Evolutionary conservation across 164 flowering plant species (phyloP).

Genomic region (Chimonanthus salicifolius): DNA sequence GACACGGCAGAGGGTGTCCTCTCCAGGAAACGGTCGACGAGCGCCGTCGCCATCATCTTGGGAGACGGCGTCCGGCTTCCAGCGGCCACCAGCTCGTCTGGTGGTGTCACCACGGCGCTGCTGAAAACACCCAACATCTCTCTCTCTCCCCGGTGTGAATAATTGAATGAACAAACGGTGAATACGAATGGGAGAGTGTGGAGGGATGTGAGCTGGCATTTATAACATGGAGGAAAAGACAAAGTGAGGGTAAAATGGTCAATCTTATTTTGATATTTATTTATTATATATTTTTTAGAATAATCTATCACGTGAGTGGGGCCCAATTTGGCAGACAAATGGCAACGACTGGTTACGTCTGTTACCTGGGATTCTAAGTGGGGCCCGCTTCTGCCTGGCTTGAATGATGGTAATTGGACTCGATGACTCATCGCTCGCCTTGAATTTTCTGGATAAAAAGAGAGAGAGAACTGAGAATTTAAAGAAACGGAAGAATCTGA

Average conservation of each 20-base stretch:
- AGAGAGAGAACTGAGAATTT: too few relatives aligned
- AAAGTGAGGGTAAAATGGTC: neutral
- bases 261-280: neutral
- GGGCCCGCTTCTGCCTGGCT: neutral
- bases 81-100: conserved; percentile 84
- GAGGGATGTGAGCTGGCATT: too few relatives aligned
- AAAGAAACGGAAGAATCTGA: too few relatives aligned
- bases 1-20: conserved; percentile 48
- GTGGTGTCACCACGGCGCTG: conserved; percentile 63
- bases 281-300: too few relatives aligned
- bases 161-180: neutral
- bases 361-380: too few relatives aligned
- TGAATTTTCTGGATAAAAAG: too few relatives aligned
- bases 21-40: conserved; percentile 47
- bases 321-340: neutral
- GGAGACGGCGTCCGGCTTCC: conserved; percentile 86
- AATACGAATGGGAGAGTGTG: neutral
- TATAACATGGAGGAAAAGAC: neutral
- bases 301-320: neutral
- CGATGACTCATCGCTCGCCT: too few relatives aligned
- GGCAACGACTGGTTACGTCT: neutral
- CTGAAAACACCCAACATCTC: conserved; percentile 85
- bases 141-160: neutral
- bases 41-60: conserved; percentile 45
- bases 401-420: too few relatives aligned